phyloP scores from a whole-genome alignment of 1,284 basidiomycete genomes.

The Mycena sp. region DNA sequence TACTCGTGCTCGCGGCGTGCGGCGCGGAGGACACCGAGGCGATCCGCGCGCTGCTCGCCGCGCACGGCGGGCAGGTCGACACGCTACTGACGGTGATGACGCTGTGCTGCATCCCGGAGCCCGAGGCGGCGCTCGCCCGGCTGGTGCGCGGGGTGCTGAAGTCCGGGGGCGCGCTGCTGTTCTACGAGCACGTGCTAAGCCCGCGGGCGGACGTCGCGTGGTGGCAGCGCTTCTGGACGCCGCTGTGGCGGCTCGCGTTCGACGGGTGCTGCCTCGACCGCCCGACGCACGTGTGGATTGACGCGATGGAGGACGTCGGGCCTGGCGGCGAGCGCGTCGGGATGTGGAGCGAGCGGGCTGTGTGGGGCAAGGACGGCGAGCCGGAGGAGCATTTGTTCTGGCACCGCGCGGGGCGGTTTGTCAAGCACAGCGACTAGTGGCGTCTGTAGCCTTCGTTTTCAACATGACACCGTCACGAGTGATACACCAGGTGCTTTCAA shows the following conservation, averaged over 20 bases:
- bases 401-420: conserved; percentile 63
- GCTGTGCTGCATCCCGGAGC: conserved; percentile 66
- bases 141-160: conserved; percentile 60
- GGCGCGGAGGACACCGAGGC: conserved; percentile 63
- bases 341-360: conserved; percentile 45
- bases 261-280: conserved; percentile 71
- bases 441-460: no score
- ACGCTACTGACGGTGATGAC: conserved; percentile 69
- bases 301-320: conserved; percentile 44
- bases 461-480: no score
- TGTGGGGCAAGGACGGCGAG: conserved; percentile 58
- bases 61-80: conserved; percentile 51
- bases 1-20: conserved; percentile 54
- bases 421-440: conserved; percentile 48
- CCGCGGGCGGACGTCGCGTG: conserved; percentile 58
- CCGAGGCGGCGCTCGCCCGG: conserved; percentile 51
- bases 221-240: conserved; percentile 78
- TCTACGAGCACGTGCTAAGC: conserved; percentile 72
- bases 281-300: conserved; percentile 63
- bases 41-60: conserved; percentile 56
- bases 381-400: conserved; percentile 62
- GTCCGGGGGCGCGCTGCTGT: conserved; percentile 66
- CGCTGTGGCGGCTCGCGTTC: conserved; percentile 64
- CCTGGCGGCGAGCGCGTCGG: conserved; percentile 1
- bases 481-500: no score